phyloP scores from a whole-genome alignment of 2,329 filamentous ascomycete species.

The Byssoonygena ceratinophila region DNA sequence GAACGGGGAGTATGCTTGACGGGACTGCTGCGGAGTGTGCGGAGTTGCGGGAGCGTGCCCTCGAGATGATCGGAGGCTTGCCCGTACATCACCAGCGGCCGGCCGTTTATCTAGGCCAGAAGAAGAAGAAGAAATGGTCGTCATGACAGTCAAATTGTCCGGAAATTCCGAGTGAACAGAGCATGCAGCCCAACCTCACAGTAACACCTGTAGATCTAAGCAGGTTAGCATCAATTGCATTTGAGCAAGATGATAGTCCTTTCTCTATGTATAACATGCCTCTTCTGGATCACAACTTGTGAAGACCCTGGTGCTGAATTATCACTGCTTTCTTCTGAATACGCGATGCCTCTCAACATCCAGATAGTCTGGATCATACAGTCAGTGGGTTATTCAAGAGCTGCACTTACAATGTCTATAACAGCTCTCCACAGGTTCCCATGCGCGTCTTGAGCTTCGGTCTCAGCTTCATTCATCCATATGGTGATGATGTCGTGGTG shows the following conservation, averaged over 20 bases:
- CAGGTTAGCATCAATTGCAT: neutral
- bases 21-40: slow-evolving; percentile 48
- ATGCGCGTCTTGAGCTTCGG: neutral
- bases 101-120: slow-evolving; percentile 22
- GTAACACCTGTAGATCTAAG: neutral
- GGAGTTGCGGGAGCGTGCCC: slow-evolving; percentile 35
- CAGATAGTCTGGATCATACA: too few relatives aligned
- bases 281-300: neutral
- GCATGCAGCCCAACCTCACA: neutral
- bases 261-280: neutral
- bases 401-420: neutral
- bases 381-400: neutral
- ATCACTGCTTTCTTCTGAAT: neutral
- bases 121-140: slow-evolving; percentile 20
- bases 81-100: slow-evolving; percentile 20
- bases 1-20: slow-evolving; percentile 42
- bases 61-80: slow-evolving; percentile 24
- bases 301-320: neutral
- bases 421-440: neutral
- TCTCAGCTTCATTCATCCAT: neutral
- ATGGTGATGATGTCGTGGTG: neutral
- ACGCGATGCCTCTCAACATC: too few relatives aligned
- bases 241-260: neutral
- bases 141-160: slow-evolving; percentile 6
- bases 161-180: neutral